A percentile compares a stretch with the other conserved stretches of the same genome.
Conservation (phyloP, 148 eudicot genomes). For the Camellia granthamiana region DNA sequence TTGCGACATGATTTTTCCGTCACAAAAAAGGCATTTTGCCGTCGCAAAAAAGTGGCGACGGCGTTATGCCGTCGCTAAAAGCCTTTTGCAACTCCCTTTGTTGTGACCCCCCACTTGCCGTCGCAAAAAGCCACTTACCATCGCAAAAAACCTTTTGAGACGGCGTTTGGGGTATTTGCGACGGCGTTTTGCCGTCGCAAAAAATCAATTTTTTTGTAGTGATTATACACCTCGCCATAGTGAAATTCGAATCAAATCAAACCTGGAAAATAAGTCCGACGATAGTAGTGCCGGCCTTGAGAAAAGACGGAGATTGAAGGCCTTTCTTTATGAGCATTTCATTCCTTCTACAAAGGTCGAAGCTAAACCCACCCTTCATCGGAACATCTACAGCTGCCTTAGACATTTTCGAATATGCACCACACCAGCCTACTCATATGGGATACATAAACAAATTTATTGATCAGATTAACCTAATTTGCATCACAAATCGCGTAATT, state of each 20-base stretch:
- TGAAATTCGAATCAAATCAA: neutral
- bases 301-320: slow-evolving; percentile 39
- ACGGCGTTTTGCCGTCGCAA: too few relatives aligned
- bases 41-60: too few relatives aligned
- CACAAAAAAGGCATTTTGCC: too few relatives aligned
- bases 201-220: too few relatives aligned
- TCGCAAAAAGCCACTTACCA: too few relatives aligned
- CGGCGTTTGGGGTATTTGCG: too few relatives aligned
- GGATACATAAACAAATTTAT: neutral
- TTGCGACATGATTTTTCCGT: too few relatives aligned
- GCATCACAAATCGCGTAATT: neutral
- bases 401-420: slow-evolving; percentile 33
- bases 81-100: too few relatives aligned
- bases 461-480: neutral
- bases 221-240: neutral
- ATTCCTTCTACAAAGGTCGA: slow-evolving; percentile 69
- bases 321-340: slow-evolving; percentile 66
- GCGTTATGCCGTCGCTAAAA: too few relatives aligned
- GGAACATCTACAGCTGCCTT: slow-evolving; percentile 46
- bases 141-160: too few relatives aligned
- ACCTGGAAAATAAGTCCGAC: slow-evolving; percentile 78
- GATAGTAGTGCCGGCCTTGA: slow-evolving; percentile 78
- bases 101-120: too few relatives aligned
- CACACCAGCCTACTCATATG: neutral
- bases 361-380: slow-evolving; percentile 63